Percentiles rank a stretch among this genome's conserved stretches.
phyloP scores from a whole-genome alignment of 176 grass and related monocot species.

The Carex pumila region DNA sequence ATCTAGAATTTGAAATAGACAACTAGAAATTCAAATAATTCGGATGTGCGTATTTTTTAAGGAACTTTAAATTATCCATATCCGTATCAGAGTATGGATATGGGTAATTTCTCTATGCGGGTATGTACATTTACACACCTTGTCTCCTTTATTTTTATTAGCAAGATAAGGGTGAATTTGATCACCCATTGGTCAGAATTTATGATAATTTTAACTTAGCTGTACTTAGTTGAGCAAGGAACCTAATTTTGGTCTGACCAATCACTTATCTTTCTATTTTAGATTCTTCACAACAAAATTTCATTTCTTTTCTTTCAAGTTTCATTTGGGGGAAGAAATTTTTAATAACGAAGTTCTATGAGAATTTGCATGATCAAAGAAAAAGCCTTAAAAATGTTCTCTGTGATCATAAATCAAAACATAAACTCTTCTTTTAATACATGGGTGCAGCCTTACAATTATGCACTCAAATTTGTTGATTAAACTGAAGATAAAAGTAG shows the following conservation, averaged over 20 bases:
- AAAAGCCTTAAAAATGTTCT: too few species aligned
- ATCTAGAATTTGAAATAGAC: background rate
- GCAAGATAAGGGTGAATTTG: background rate
- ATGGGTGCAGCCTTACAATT: too few species aligned
- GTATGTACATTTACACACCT: background rate
- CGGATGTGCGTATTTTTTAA: background rate
- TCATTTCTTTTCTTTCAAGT: background rate
- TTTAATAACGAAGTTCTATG: too few species aligned
- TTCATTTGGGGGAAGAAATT: background rate
- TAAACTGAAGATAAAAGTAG: background rate
- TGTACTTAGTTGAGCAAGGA: background rate
- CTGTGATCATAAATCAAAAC: too few species aligned
- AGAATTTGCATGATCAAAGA: background rate
- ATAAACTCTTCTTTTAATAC: too few species aligned
- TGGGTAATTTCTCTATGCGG: too few species aligned
- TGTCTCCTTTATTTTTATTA: background rate
- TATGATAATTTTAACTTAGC: background rate
- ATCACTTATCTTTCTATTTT: background rate
- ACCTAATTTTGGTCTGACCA: background rate
- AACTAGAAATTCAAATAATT: background rate
- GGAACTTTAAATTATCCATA: background rate
- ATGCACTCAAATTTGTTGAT: too few species aligned
- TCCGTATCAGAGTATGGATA: too few species aligned
- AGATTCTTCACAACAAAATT: background rate
- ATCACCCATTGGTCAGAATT: background rate